Base-by-base conservation (phyloP, 2,329 filamentous ascomycete species). In the Xylaria sp. region DNA sequence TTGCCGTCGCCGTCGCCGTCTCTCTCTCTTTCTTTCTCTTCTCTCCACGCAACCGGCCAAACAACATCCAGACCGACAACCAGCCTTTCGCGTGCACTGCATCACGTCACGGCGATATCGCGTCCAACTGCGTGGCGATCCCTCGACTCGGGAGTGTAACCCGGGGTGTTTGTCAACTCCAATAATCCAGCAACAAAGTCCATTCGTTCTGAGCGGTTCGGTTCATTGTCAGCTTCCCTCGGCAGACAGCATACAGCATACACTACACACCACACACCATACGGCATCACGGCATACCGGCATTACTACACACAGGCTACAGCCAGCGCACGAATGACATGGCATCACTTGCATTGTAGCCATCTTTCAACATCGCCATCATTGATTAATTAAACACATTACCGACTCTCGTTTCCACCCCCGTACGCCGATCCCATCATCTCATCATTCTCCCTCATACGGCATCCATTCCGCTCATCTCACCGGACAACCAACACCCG, bases 281-380 rank as follows among this genome's bases (percentile, higher is more conserved):
- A 52, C 48, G 3, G n/a, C 34, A n/a, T n/a, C 15, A 20, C 25
- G 20, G 48, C 15, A 52, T 7, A n/a, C n/a, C n/a, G n/a, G n/a
- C n/a, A n/a, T n/a, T n/a, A n/a, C 48, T 28, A 28, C 48, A 52
- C 48, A 25, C 15, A n/a, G 15, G 25, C 15, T 28, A 32, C 25
- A 52, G 18, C 25, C 25, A 32, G 48, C 48, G 32, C 32, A 52
- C 8, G 25, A 30, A 30, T 52, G 48, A n/a, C 43, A 64, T 50
- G 60, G 67, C 60, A 69, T 58, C n/a, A 36, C 36, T 62, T 61
- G n/a, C 43, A 25, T 61, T 25, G 45, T 63, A 69, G 57, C 60
- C 60, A 23, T 63, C 30, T 15, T 50, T 7, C 6, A 41, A 12
- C 45, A 64, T 64, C n/a, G 12, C n/a, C 5, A 50, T 57, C 10